A percentile compares a stretch with the other conserved stretches of the same genome.
phyloP scores from a whole-genome alignment of 2,329 filamentous ascomycete genomes.

The Coniochaeta sp. region DNA sequence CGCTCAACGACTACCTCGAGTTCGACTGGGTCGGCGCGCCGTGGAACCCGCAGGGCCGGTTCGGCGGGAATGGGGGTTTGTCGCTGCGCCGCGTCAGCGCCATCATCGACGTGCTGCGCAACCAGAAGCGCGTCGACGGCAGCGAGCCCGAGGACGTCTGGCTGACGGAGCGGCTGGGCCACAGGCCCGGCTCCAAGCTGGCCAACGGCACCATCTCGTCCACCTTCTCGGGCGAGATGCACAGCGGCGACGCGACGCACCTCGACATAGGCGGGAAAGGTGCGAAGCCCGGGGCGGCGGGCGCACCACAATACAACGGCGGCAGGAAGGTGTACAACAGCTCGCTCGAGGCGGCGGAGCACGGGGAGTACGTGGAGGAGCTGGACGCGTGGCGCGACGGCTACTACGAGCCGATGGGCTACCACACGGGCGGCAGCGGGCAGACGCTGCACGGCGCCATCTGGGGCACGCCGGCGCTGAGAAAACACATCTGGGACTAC shows the following conservation, averaged over 20 bases:
- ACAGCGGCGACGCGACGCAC: conserved; percentile 22
- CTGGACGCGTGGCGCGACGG: conserved; percentile 44
- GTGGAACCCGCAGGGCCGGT: conserved; percentile 32
- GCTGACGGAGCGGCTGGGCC: conserved; percentile 44
- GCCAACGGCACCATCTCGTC: conserved; percentile 43
- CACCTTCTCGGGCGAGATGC: conserved; percentile 43
- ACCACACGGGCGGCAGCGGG: conserved; percentile 46
- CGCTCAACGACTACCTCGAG: conserved; percentile 41
- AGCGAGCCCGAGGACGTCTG: conserved; percentile 49
- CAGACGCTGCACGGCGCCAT: conserved; percentile 33
- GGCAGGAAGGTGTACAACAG: conserved; percentile 11
- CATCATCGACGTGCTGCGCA: conserved; percentile 37
- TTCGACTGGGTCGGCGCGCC: conserved; percentile 49
- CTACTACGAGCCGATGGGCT: conserved; percentile 51
- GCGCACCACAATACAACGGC: background rate
- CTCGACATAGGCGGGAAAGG: conserved; percentile 15
- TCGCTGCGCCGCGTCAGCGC: conserved; percentile 44
- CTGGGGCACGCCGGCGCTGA: conserved; percentile 39
- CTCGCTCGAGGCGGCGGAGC: conserved; percentile 18
- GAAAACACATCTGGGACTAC: conserved; percentile 47
- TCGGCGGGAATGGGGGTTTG: conserved; percentile 44
- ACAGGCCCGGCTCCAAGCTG: conserved; percentile 37
- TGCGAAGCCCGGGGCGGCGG: background rate
- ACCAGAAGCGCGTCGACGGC: conserved; percentile 34
- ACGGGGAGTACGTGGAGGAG: conserved; percentile 27